phyloP scores from a whole-genome alignment of 495 filamentous ascomycete species.

The Lentithecium fluviatile region DNA sequence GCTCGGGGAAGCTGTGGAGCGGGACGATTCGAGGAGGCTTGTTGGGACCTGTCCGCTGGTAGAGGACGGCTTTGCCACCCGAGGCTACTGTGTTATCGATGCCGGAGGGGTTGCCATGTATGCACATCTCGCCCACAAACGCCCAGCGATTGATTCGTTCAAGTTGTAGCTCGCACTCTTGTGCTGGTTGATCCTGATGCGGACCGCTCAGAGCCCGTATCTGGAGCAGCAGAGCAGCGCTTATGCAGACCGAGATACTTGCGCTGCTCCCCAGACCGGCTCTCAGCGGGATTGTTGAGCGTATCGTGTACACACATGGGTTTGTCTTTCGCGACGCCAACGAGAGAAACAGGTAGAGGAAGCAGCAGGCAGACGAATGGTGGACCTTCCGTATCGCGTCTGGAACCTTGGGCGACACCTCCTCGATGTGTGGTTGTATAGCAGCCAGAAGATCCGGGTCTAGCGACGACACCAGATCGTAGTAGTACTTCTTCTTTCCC shows the following conservation, averaged over 20 bases:
- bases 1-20: slow-evolving; percentile 79
- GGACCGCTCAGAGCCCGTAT: slow-evolving; percentile 83
- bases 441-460: slow-evolving; percentile 77
- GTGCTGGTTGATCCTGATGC: slow-evolving; percentile 78
- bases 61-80: slow-evolving; percentile 88
- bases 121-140: slow-evolving; percentile 93
- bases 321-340: slow-evolving; percentile 74
- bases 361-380: slow-evolving; percentile 72
- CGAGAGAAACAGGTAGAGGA: slow-evolving; percentile 90
- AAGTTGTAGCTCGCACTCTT: slow-evolving; percentile 78
- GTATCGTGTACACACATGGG: slow-evolving; percentile 82
- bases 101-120: slow-evolving; percentile 92
- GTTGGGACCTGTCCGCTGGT: slow-evolving; percentile 73
- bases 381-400: slow-evolving; percentile 73
- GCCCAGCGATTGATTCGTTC: slow-evolving; percentile 97
- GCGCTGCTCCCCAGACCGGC: slow-evolving; percentile 92
- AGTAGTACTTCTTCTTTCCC: slow-evolving; percentile 88
- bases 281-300: slow-evolving; percentile 90
- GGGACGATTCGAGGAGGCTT: slow-evolving; percentile 76
- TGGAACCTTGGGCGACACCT: slow-evolving; percentile 63
- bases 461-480: slow-evolving; percentile 78
- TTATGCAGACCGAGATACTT: slow-evolving; percentile 87
- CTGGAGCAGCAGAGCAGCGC: slow-evolving; percentile 81
- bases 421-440: slow-evolving; percentile 69
- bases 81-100: slow-evolving; percentile 97